Base-by-base conservation (phyloP, 2,329 filamentous ascomycete species). In the Fusarium secorum region DNA sequence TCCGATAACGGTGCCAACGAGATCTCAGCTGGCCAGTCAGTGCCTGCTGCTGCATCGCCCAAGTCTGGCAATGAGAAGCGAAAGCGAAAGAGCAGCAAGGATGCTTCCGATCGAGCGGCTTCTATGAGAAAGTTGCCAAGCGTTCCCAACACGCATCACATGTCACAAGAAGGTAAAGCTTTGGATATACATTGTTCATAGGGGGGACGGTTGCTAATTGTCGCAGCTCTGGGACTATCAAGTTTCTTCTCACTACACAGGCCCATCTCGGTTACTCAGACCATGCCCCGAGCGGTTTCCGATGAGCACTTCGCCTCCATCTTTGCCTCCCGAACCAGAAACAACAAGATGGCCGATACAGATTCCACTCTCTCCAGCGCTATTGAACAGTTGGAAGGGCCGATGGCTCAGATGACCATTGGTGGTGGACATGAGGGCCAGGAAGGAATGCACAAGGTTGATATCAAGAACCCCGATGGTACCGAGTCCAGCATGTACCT, bases 201-300 rank as follows among this genome's bases (percentile, higher is more conserved):
- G 11, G 3, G 13, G 24, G 32, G 11, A 22, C 7, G 28, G 20
- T 58, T 44, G 52, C 42, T 57, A 74, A 56, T 73, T 74, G 55
- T 77, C 70, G 9, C 73, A 98, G 96, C 97, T 78, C 87, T 98
- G 67, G 91, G 92, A 70, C 86, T 97, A 48, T 96, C 95, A 11
- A 92, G 92, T 66, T 98, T 99, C 86, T 98, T 98, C 85, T 97
- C 95, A 70, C 91, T 97, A 73, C 94, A 99, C 83, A 91, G 96
- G 68, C 96, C 96, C 48, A 95, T 99, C 77, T 97, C 94, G 60
- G 89, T 98, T 72, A 94, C 91, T 53, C 90, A 91, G 75, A 91
- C 91, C 73, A 91, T 97, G 78, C 96, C 92, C 60, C 90, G 88
- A 75, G 85, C 87, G 24, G 87, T 94, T 48, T 90, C 88, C 56